A percentile compares a stretch with the other conserved stretches of the same genome.
Conservation (phyloP, 805 yeast genomes). For the Wickerhamiella cacticola region DNA sequence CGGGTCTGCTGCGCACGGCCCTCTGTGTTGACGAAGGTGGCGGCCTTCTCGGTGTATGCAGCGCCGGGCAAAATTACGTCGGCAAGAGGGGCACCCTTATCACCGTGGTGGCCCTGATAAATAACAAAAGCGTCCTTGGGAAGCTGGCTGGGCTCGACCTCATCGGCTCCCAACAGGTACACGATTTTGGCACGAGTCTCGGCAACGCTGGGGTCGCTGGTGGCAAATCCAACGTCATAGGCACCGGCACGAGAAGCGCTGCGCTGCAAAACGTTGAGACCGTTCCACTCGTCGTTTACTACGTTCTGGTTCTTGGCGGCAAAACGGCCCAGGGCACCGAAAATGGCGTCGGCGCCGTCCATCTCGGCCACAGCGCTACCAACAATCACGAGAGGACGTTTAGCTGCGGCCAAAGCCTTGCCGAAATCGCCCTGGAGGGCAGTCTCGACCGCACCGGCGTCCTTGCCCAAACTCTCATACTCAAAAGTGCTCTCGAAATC, state of each 20-base stretch:
- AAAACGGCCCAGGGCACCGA: slow-evolving; percentile 42
- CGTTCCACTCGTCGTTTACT: slow-evolving; percentile 67
- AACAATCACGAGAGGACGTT: slow-evolving; percentile 63
- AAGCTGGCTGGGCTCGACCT: slow-evolving; percentile 51
- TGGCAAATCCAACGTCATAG: slow-evolving; percentile 67
- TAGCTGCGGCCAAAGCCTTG: slow-evolving; percentile 49
- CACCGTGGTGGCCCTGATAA: slow-evolving; percentile 90
- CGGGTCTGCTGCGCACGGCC: slow-evolving; percentile 77
- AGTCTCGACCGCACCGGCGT: slow-evolving; percentile 41
- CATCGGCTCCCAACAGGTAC: slow-evolving; percentile 77
- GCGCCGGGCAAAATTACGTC: slow-evolving; percentile 80
- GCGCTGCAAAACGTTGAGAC: slow-evolving; percentile 67
- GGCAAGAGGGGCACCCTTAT: slow-evolving; percentile 74
- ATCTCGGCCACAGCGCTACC: slow-evolving; percentile 71
- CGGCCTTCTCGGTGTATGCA: slow-evolving; percentile 79
- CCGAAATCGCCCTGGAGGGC: slow-evolving; percentile 64
- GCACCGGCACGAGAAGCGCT: slow-evolving; percentile 85
- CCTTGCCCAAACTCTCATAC: slow-evolving; percentile 49
- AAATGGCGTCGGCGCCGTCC: slow-evolving; percentile 49
- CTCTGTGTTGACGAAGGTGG: slow-evolving; percentile 79
- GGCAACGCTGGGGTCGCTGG: slow-evolving; percentile 37
- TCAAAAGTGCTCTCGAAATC: slow-evolving; percentile 66
- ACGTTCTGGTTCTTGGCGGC: slow-evolving; percentile 46
- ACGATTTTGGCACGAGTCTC: slow-evolving; percentile 53
- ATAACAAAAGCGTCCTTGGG: slow-evolving; percentile 80